Evolutionary conservation across 2,329 filamentous ascomycete species (phyloP).

Genomic region (Polychaeton citri): DNA sequence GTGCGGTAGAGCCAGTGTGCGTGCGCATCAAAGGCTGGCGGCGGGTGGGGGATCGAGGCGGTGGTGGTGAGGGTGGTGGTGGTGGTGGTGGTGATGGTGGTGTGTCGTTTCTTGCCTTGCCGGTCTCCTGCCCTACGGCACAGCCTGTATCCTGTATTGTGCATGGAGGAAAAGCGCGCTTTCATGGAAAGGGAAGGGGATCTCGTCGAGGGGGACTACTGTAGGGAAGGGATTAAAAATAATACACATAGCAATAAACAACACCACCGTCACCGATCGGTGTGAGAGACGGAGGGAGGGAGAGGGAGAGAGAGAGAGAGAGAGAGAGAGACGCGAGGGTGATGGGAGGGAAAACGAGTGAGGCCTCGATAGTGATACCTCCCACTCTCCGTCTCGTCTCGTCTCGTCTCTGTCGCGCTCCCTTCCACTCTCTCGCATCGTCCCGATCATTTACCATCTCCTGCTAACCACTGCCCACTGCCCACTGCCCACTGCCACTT

Average conservation of each 20-base stretch:
- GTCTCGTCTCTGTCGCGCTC: background rate
- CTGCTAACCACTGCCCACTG: too few species aligned
- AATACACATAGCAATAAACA: background rate
- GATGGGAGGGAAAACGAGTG: background rate
- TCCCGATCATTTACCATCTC: too few species aligned
- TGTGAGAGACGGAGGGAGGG: background rate
- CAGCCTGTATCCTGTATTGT: too few species aligned
- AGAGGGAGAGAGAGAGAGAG: background rate
- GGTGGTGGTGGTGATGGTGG: background rate
- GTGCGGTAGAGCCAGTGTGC: too few species aligned
- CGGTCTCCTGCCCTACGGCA: background rate
- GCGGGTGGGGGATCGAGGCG: too few species aligned
- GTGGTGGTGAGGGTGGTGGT: background rate
- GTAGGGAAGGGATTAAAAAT: too few species aligned
- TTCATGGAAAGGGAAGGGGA: background rate
- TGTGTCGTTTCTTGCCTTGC: background rate
- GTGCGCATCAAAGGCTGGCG: too few species aligned
- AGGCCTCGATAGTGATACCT: background rate
- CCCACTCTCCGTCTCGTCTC: background rate
- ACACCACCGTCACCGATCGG: background rate
- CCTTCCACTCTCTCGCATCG: too few species aligned
- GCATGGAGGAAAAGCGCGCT: background rate
- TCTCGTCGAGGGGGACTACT: background rate
- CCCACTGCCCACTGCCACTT: background rate
- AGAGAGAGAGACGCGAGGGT: background rate